A percentile compares a stretch with the other conserved stretches of the same genome.
phyloP scores from a whole-genome alignment of 371 early-diverging fungal species.

The Circinella minor region DNA sequence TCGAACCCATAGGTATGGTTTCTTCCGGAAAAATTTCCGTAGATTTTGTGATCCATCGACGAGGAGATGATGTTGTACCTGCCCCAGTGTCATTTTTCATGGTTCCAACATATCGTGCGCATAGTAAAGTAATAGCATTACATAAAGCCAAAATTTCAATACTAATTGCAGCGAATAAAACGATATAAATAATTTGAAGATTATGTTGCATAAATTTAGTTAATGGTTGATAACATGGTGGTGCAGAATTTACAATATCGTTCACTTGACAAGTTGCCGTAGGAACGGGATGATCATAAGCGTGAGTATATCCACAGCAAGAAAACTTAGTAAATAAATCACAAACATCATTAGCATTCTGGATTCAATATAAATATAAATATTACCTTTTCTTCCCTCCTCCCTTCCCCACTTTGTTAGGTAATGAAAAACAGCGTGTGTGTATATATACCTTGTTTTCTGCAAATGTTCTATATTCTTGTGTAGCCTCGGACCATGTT shows the following conservation, averaged over 20 bases:
- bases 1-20: background rate
- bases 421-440: too few relatives aligned
- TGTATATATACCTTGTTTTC: conserved; percentile 32
- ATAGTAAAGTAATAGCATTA: conserved; percentile 40
- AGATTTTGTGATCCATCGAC: conserved; percentile 8
- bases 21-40: conserved; percentile 3
- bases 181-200: conserved; percentile 36
- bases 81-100: background rate
- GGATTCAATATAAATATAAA: too few relatives aligned
- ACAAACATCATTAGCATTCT: background rate
- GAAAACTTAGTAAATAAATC: conserved; percentile 26
- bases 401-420: too few relatives aligned
- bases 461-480: conserved; percentile 36
- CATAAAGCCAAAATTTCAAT: conserved; percentile 40
- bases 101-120: conserved; percentile 22
- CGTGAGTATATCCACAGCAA: conserved; percentile 44
- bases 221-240: conserved; percentile 36
- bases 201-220: conserved; percentile 25
- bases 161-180: conserved; percentile 36
- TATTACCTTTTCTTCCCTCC: too few relatives aligned
- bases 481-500: conserved; percentile 34
- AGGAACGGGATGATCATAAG: conserved; percentile 33
- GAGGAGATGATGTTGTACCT: background rate
- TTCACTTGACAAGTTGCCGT: conserved; percentile 30
- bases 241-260: conserved; percentile 28